phyloP scores from a whole-genome alignment of 805 yeast species.

The Candida sonorensis region DNA sequence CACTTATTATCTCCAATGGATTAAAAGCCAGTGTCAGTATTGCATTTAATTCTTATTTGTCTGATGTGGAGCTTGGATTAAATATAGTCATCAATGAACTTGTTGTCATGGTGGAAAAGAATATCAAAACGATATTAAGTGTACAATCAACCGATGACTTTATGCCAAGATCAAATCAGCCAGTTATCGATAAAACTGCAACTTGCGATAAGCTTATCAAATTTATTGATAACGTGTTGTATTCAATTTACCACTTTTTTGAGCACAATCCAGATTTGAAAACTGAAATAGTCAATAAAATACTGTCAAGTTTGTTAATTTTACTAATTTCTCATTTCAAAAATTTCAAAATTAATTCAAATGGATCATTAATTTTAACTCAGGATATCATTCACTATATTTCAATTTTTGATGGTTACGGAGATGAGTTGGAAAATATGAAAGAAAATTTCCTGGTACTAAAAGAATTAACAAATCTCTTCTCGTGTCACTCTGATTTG shows the following conservation, averaged over 20 bases:
- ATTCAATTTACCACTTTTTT: constrained; percentile 31
- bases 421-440: constrained; percentile 41
- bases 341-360: constrained; percentile 66
- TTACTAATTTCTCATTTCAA: constrained; percentile 65
- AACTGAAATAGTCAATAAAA: constrained; percentile 15
- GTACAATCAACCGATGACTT: constrained; percentile 65
- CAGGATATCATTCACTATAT: constrained; percentile 79
- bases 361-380: constrained; percentile 78
- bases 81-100: constrained; percentile 59
- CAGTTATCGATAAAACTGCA: constrained; percentile 48
- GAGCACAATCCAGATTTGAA: constrained; percentile 20
- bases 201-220: constrained; percentile 60
- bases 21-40: constrained; percentile 12
- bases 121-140: constrained; percentile 43
- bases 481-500: constrained; percentile 77
- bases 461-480: constrained; percentile 77
- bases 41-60: constrained; percentile 21
- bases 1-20: constrained; percentile 41
- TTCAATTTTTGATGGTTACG: constrained; percentile 19
- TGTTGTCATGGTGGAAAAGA: constrained; percentile 42
- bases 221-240: constrained; percentile 32
- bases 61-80: constrained; percentile 48
- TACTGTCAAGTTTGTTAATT: constrained; percentile 30
- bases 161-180: constrained; percentile 30
- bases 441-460: constrained; percentile 39